These are phyloP conservation scores for Polytolypa hystricis DNA, from an alignment of 2,329 filamentous ascomycete species.

Conservation along the genomic window DNA sequence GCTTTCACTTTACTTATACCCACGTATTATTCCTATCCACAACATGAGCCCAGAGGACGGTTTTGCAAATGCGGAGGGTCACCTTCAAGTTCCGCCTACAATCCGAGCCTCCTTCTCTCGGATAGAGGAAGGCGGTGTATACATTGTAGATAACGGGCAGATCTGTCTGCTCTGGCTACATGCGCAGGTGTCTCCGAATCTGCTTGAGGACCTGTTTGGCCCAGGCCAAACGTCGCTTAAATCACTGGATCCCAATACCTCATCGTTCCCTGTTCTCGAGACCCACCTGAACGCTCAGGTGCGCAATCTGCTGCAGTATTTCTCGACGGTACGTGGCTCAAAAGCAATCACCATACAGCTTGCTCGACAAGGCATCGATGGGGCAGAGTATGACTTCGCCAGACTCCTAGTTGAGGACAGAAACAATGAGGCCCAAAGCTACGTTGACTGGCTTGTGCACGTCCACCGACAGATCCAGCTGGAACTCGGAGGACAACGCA, in stretches of 20 bases:
- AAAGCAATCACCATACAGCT: constrained; percentile 85
- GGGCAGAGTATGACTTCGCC: constrained; percentile 94
- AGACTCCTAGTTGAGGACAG: constrained; percentile 82
- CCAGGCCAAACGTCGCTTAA: constrained; percentile 60
- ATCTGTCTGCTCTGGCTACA: constrained; percentile 88
- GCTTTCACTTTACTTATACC: constrained; percentile 85
- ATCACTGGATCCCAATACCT: constrained; percentile 68
- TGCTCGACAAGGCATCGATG: constrained; percentile 83
- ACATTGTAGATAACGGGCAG: constrained; percentile 92
- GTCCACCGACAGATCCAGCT: constrained; percentile 87
- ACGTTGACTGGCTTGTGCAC: constrained; percentile 97
- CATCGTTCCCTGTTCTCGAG: constrained; percentile 69
- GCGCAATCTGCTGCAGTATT: constrained; percentile 81
- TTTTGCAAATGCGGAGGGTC: constrained; percentile 84
- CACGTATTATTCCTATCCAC: constrained; percentile 83
- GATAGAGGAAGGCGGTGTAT: constrained; percentile 86
- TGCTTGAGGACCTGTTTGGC: constrained; percentile 84
- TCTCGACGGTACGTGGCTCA: constrained; percentile 66
- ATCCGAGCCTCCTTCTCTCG: constrained; percentile 76
- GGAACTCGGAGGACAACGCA: constrained; percentile 51
- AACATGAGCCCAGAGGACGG: constrained; percentile 79
- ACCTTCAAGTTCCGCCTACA: constrained; percentile 70
- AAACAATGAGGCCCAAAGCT: constrained; percentile 95
- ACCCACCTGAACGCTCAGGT: constrained; percentile 93
- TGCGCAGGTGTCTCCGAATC: constrained; percentile 78